Percentiles rank a stretch among this genome's conserved stretches.
Conservation (phyloP, 257 asterid genomes). For the Jacaranda mimosifolia region DNA sequence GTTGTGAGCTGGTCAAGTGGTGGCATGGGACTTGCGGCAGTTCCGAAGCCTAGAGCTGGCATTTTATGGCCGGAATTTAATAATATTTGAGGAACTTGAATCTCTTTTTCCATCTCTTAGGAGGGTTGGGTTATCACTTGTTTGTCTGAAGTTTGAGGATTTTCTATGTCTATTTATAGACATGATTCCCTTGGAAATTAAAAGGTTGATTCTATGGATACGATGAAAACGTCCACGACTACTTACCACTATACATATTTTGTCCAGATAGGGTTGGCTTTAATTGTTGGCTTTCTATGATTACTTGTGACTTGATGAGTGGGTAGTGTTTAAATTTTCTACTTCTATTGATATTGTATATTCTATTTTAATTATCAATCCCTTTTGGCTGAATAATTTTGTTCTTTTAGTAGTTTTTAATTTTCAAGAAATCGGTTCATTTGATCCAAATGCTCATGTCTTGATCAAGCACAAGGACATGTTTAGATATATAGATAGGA, state of each 20-base stretch:
- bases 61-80: slow-evolving; percentile 54
- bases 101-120: slow-evolving; percentile 10
- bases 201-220: background rate
- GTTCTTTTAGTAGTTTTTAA: too few species aligned
- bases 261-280: too few species aligned
- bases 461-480: too few species aligned
- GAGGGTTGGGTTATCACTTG: background rate
- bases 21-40: slow-evolving; percentile 35
- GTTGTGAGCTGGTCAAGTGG: slow-evolving; percentile 44
- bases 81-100: slow-evolving; percentile 36
- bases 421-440: too few species aligned
- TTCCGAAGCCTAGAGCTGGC: slow-evolving; percentile 54
- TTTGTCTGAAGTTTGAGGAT: background rate
- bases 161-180: background rate
- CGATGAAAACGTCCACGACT: background rate
- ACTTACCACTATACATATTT: background rate
- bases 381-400: too few species aligned
- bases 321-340: too few species aligned
- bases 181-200: background rate
- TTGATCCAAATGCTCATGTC: too few species aligned
- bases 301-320: too few species aligned
- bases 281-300: too few species aligned
- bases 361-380: too few species aligned
- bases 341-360: too few species aligned
- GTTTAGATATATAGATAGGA: too few species aligned